These are phyloP conservation scores for Spiraea crenata DNA, from an alignment of 331 rosid genomes.

Conservation along the genomic window DNA sequence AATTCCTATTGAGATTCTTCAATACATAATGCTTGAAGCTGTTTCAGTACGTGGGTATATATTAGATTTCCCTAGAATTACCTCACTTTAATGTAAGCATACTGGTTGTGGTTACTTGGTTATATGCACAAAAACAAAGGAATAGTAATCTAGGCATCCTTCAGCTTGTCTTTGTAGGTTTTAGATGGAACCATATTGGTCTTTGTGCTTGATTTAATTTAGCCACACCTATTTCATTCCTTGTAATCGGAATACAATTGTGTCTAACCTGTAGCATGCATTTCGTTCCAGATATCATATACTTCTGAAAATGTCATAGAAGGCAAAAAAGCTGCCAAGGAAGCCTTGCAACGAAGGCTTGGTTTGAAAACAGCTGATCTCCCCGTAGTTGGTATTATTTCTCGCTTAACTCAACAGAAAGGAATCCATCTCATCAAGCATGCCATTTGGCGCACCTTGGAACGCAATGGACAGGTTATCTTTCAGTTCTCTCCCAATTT, in stretches of 20 bases:
- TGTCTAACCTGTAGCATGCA: constrained; percentile 28
- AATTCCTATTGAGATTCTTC: neutral
- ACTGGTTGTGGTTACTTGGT: neutral
- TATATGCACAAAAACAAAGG: neutral
- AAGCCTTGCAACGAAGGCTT: constrained; percentile 72
- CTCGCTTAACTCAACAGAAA: constrained; percentile 85
- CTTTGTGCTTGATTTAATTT: neutral
- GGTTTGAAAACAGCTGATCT: constrained; percentile 55
- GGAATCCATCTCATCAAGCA: constrained; percentile 91
- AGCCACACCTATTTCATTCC: neutral
- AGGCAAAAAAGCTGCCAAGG: constrained; percentile 81
- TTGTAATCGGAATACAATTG: constrained; percentile 22
- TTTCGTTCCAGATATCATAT: constrained; percentile 56
- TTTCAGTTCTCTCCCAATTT: constrained; percentile 5
- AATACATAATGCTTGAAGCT: neutral
- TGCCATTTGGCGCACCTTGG: constrained; percentile 62
- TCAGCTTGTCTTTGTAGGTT: neutral
- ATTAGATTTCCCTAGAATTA: neutral
- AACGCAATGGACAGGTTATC: constrained; percentile 78
- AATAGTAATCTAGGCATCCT: neutral
- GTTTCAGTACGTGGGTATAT: neutral
- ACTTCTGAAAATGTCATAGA: constrained; percentile 65
- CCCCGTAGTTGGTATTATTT: constrained; percentile 67
- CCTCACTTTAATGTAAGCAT: neutral
- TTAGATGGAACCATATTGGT: neutral